These are phyloP conservation scores for Apiospora koreana DNA, from an alignment of 2,329 filamentous ascomycete genomes.

Conservation along the genomic window DNA sequence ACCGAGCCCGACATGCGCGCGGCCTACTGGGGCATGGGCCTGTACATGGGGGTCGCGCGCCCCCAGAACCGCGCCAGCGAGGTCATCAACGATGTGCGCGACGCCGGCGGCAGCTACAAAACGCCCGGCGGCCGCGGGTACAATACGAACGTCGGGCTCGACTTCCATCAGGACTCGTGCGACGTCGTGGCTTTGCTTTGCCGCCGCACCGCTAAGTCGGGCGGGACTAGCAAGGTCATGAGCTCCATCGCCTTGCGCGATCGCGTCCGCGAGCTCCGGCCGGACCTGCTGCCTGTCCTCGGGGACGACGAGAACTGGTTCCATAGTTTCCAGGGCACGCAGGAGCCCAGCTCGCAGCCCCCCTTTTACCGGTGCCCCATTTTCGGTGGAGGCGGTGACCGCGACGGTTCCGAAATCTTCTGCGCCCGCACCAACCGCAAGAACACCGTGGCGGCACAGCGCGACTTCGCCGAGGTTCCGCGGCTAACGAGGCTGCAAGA, in stretches of 20 bases:
- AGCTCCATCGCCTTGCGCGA: constrained; percentile 18
- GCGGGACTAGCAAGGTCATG: constrained; percentile 17
- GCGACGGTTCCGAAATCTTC: neutral
- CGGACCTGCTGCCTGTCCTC: constrained; percentile 18
- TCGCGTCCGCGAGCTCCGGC: constrained; percentile 14
- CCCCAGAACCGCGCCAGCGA: constrained; percentile 19
- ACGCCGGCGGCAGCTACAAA: constrained; percentile 18
- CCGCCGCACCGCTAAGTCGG: constrained; percentile 16
- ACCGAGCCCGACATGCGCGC: constrained; percentile 16
- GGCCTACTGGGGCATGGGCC: constrained; percentile 20
- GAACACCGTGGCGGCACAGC: constrained; percentile 17
- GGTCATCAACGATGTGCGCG: constrained; percentile 19
- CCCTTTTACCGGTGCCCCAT: constrained; percentile 18
- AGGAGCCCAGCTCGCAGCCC: constrained; percentile 14
- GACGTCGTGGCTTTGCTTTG: constrained; percentile 18
- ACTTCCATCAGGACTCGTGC: constrained; percentile 19
- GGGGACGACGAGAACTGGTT: constrained; percentile 15
- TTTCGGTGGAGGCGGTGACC: constrained; percentile 4
- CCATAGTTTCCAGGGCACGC: constrained; percentile 17
- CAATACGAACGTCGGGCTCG: constrained; percentile 19
- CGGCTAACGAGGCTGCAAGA: constrained; percentile 11
- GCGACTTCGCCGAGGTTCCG: constrained; percentile 17
- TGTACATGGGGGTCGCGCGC: constrained; percentile 17
- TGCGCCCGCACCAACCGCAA: constrained; percentile 18
- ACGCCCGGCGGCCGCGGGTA: constrained; percentile 17